Evolutionary conservation across 805 yeast genomes (phyloP).

Genomic region (Kodamaea fukazawae): DNA sequence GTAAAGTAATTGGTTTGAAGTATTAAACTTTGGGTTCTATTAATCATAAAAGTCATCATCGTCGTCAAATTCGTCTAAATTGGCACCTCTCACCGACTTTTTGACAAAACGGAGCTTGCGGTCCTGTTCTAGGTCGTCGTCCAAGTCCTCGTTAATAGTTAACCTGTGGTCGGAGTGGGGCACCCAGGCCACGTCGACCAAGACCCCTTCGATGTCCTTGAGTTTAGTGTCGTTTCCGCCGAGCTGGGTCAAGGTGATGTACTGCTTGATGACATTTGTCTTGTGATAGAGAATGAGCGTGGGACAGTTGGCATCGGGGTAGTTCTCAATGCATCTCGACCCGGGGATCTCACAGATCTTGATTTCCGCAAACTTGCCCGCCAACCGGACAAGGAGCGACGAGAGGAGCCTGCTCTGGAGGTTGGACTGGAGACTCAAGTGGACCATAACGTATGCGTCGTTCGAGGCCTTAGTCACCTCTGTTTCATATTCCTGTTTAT

Average conservation of each 20-base stretch:
- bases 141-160: conserved; percentile 52
- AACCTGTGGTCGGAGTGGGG: conserved; percentile 66
- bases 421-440: conserved; percentile 65
- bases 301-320: conserved; percentile 89
- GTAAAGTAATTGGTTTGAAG: too few species aligned
- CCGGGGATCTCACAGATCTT: conserved; percentile 94
- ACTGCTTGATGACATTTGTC: conserved; percentile 76
- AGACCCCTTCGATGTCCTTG: conserved; percentile 67
- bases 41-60: conserved; percentile 31
- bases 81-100: conserved; percentile 48
- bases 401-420: conserved; percentile 73
- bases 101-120: conserved; percentile 53
- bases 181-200: conserved; percentile 68
- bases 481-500: conserved; percentile 81
- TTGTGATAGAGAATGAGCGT: conserved; percentile 80
- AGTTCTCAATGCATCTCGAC: conserved; percentile 84
- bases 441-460: conserved; percentile 67
- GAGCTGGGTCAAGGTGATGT: conserved; percentile 71
- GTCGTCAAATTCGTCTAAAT: conserved; percentile 33
- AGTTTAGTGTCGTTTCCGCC: conserved; percentile 79
- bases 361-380: conserved; percentile 71
- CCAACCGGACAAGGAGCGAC: conserved; percentile 53
- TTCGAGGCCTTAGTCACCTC: conserved; percentile 84
- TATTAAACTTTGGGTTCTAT: neutral
- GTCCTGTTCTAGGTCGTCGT: conserved; percentile 52